These are phyloP conservation scores for Alternaria metachromatica DNA, from an alignment of 2,329 filamentous ascomycete species.

Conservation along the genomic window DNA sequence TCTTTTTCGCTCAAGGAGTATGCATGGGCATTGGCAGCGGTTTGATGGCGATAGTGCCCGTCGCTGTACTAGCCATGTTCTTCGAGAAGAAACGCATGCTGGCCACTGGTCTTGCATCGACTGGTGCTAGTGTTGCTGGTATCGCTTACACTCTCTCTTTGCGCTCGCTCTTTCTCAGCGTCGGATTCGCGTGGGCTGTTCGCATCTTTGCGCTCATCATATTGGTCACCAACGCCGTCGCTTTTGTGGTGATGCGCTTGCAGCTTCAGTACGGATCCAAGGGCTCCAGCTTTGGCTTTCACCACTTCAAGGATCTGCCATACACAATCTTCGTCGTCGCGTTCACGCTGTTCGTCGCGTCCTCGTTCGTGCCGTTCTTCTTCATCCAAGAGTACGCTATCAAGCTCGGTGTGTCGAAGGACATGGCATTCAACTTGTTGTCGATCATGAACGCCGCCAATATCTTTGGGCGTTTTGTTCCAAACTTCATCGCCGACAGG, in stretches of 20 bases:
- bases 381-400: constrained; percentile 31
- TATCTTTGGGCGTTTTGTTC: constrained; percentile 52
- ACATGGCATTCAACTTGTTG: constrained; percentile 68
- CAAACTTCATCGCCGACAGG: constrained; percentile 51
- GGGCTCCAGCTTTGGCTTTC: constrained; percentile 15
- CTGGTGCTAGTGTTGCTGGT: constrained; percentile 44
- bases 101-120: constrained; percentile 42
- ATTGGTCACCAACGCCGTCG: constrained; percentile 15
- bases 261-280: constrained; percentile 21
- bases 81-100: constrained; percentile 44
- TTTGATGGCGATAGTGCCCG: constrained; percentile 33
- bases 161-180: constrained; percentile 34
- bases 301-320: constrained; percentile 25
- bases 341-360: constrained; percentile 24
- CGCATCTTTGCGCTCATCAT: constrained; percentile 19
- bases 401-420: constrained; percentile 32
- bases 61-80: constrained; percentile 43
- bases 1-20: constrained; percentile 45
- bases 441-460: constrained; percentile 68
- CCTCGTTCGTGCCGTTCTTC: constrained; percentile 26
- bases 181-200: constrained; percentile 44
- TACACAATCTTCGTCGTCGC: constrained; percentile 24
- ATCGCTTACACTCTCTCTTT: constrained; percentile 42
- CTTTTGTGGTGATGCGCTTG: constrained; percentile 21
- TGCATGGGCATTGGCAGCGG: constrained; percentile 43